Base-by-base conservation (phyloP, 768 basidiomycete species). In the Auricularia cornea region DNA sequence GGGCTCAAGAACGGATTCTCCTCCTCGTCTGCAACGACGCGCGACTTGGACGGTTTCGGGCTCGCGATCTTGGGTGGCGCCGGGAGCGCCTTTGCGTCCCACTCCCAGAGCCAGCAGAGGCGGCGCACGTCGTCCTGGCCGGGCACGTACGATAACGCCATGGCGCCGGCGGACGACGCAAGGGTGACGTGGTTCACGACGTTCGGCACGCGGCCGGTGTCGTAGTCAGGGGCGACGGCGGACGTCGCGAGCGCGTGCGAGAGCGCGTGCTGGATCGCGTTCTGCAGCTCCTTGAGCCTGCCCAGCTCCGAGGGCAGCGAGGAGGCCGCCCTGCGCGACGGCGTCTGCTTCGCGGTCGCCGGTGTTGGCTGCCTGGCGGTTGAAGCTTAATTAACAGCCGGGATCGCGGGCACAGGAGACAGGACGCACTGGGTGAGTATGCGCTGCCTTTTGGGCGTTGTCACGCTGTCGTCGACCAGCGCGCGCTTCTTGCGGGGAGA, bases 61-160 rank as follows among this genome's bases (percentile, higher is more conserved):
- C 28, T n/a, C 41, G 41, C 26, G 6, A 20, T 5, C 56, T 54
- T 61, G 61, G 30, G 69, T 38, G 5, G 65, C 16, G 61, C 14
- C 10, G 80, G 77, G 3, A 82, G 61, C 4, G 77, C 65, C 52
- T 81, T 73, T 5, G 82, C 81, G 69, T 91, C 86, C 92, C 92
- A 94, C 71, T 93, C 92, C 90, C 92, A 92, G 18, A 93, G 64
- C 91, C 92, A 93, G 74, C 91, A 92, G 23, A 94, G 80, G 64
- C 88, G 80, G 63, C 78, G 83, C 56, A 93, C 77, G 69, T 92
- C 91, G 59, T 86, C 82, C n/a, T 84, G 66, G 33, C 82, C 80
- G 66, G 90, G 85, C 62, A 83, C 81, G 3, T 84, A 80, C 1
- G 82, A 76, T 51, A 92, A 75, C 10, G 89, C 90, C 35, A 83